Base-by-base conservation (phyloP, 352 stramenopile genomes). In the Phytophthora pinifolia region DNA sequence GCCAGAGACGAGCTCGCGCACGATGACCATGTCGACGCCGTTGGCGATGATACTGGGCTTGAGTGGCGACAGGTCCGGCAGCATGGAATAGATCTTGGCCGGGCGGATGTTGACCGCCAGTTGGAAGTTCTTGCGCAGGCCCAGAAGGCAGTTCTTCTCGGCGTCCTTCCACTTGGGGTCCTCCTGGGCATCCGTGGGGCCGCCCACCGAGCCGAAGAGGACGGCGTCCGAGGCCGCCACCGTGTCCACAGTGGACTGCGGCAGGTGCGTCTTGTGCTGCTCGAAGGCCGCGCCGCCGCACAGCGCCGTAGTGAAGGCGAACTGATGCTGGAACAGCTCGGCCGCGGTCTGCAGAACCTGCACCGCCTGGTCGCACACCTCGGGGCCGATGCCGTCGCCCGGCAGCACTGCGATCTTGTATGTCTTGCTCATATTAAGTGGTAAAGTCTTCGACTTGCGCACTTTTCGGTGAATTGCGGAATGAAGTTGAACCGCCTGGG, bases 11-110 rank as follows among this genome's bases (percentile, higher is more conserved):
- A 99, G 86, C 66, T 99, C 97, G 43, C 96, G 91, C 27, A 99
- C 96, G 54, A 99, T 97, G 72, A 99, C 98, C 74, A 99, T 98
- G 82, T 99, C 96, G 8, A 99, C 94, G 30, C 96, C 95, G 55
- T 77, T 79, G 15, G 94, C 91, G 31, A 99, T 93, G 63, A 99
- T 87, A 67, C 98, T 97, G 13, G 81, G 89, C 78, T 99, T 99
- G 10, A 99, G 82, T 4, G 97, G 97, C 10, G 94, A 99, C 14
- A 98, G 84, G 62, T 98, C 94, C 46, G 98, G 90, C 48, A 99
- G 82, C 82, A 99, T 97, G 29, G 90, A 89, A 56, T 99, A 96
- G 48, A 99, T 98, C 77, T 99, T 99, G 46, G 96, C 96, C 17
- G 97, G 97, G 15, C 97, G 89, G 44, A 99, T 90, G 75, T 99